These are phyloP conservation scores for Gamarada debralockiae DNA, from an alignment of 495 filamentous ascomycete species.

Conservation along the genomic window DNA sequence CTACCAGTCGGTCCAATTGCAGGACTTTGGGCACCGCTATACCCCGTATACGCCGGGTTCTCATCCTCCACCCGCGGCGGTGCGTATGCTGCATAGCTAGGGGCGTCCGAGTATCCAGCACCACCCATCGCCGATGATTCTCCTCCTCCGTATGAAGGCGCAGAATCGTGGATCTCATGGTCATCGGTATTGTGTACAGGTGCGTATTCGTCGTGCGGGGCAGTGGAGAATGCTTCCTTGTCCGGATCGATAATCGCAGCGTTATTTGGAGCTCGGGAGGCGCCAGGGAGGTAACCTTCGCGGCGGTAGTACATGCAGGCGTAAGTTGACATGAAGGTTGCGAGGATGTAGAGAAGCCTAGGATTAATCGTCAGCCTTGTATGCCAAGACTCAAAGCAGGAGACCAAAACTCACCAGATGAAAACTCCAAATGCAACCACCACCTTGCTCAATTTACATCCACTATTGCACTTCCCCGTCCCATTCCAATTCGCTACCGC, in stretches of 20 bases:
- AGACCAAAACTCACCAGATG: constrained; percentile 59
- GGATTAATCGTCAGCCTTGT: constrained; percentile 11
- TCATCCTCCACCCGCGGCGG: constrained; percentile 20
- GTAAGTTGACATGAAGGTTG: constrained; percentile 72
- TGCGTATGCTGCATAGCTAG: constrained; percentile 12
- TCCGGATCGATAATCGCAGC: constrained; percentile 53
- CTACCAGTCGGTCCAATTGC: constrained; percentile 6
- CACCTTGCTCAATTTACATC: constrained; percentile 70
- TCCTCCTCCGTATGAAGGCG: not conserved
- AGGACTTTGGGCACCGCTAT: constrained; percentile 6
- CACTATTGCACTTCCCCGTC: constrained; percentile 42
- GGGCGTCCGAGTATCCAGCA: constrained; percentile 5
- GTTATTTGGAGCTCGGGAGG: constrained; percentile 46
- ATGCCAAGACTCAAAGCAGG: constrained; percentile 1
- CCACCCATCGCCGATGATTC: constrained; percentile 1
- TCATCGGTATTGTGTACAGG: constrained; percentile 23
- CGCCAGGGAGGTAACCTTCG: constrained; percentile 71
- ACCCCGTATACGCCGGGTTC: constrained; percentile 12
- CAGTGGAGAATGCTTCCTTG: constrained; percentile 54
- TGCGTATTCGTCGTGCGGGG: constrained; percentile 48
- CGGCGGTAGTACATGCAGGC: constrained; percentile 73
- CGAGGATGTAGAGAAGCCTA: constrained; percentile 72
- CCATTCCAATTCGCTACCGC: constrained; percentile 66
- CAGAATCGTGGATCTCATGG: constrained; percentile 16
- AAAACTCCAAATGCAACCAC: constrained; percentile 76